Percentiles rank a stretch among this genome's conserved stretches.
phyloP scores from a whole-genome alignment of 768 basidiomycete species.

The Mycena rebaudengoi region DNA sequence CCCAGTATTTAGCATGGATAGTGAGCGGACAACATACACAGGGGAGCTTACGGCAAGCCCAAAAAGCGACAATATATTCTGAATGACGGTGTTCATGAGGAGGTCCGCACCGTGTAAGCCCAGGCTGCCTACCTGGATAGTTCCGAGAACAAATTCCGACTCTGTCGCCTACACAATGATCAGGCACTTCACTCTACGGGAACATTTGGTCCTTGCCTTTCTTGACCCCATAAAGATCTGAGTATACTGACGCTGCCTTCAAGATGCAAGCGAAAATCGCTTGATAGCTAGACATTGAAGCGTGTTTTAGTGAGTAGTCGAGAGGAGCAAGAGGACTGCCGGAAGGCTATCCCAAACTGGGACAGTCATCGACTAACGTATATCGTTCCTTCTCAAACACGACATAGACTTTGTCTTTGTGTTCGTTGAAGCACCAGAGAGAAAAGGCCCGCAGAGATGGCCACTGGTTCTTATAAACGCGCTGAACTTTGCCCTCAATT shows the following conservation, averaged over 20 bases:
- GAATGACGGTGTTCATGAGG: no score
- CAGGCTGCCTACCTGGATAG: no score
- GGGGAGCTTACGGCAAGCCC: slow-evolving; percentile 66
- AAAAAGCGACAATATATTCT: slow-evolving; percentile 67
- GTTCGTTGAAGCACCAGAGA: slow-evolving; percentile 45
- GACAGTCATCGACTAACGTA: slow-evolving; percentile 43
- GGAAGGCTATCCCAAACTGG: no score
- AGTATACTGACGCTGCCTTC: slow-evolving; percentile 47
- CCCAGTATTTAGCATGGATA: no score
- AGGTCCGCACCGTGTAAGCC: no score
- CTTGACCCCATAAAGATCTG: slow-evolving; percentile 51
- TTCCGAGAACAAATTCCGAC: slow-evolving; percentile 73
- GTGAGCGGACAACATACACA: no score
- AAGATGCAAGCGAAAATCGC: slow-evolving; percentile 47
- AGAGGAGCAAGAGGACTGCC: no score
- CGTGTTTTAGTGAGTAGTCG: not conserved
- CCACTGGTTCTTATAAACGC: slow-evolving; percentile 62
- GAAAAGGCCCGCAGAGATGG: slow-evolving; percentile 60
- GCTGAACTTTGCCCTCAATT: slow-evolving; percentile 54
- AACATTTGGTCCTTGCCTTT: slow-evolving; percentile 46
- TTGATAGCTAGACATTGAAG: slow-evolving; percentile 18
- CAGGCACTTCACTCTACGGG: slow-evolving; percentile 4
- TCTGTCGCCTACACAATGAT: slow-evolving; percentile 53
- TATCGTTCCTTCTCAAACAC: slow-evolving; percentile 58
- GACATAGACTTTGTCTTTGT: slow-evolving; percentile 51